These are phyloP conservation scores for Veloboletus limbatus DNA, from an alignment of 1,284 basidiomycete species.

Conservation along the genomic window DNA sequence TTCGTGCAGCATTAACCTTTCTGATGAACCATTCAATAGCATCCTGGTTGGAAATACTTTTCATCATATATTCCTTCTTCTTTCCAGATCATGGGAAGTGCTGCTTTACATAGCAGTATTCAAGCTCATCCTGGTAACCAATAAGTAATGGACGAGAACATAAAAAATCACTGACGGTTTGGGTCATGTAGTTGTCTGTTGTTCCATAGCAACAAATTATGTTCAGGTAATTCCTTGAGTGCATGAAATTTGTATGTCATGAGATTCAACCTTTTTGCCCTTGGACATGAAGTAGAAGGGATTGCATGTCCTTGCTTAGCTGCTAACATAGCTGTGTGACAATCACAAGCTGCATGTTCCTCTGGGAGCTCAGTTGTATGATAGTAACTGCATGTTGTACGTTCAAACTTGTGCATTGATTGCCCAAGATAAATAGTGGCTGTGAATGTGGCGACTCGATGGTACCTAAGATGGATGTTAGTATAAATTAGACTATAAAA, in stretches of 20 bases:
- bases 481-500: too few relatives aligned
- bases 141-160: too few relatives aligned
- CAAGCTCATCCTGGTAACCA: conserved; percentile 21
- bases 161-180: not conserved
- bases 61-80: conserved; percentile 1
- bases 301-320: not conserved
- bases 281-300: too few relatives aligned
- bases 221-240: conserved; percentile 30
- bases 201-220: conserved; percentile 20
- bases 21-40: conserved; percentile 2
- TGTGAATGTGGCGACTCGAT: too few relatives aligned
- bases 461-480: too few relatives aligned
- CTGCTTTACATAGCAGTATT: conserved; percentile 8
- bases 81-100: conserved; percentile 3
- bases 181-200: not conserved
- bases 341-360: conserved; percentile 15
- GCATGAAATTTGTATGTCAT: too few relatives aligned
- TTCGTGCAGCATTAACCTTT: not conserved
- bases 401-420: conserved; percentile 14
- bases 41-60: conserved; percentile 12
- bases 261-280: too few relatives aligned
- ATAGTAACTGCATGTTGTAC: conserved; percentile 15
- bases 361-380: conserved; percentile 23
- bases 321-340: conserved; percentile 3
- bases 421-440: conserved; percentile 38